Percentiles rank a stretch among this genome's conserved stretches.
These are phyloP conservation scores for Collybiopsis luxurians DNA, from an alignment of 768 basidiomycete species.

Conservation along the genomic window DNA sequence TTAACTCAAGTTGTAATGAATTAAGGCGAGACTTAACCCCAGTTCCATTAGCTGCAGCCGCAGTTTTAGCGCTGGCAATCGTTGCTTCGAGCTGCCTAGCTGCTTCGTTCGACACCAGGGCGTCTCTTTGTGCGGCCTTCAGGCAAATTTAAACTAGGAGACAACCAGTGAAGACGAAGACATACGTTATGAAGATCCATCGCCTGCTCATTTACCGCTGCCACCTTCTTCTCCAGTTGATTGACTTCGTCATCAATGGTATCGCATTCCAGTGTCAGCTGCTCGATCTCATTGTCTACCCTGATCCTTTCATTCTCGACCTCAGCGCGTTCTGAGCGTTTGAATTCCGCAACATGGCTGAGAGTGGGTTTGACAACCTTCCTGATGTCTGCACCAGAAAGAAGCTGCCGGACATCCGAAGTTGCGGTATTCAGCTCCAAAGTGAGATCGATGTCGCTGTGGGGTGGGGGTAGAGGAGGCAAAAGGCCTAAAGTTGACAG, in stretches of 20 bases:
- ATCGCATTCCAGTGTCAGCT: slow-evolving; percentile 73
- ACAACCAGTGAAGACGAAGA: slow-evolving; percentile 10
- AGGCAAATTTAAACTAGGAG: background rate
- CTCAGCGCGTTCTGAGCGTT: slow-evolving; percentile 63
- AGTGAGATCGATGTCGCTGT: slow-evolving; percentile 71
- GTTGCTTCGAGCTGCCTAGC: slow-evolving; percentile 68
- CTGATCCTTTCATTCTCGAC: slow-evolving; percentile 78
- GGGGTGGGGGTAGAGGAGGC: slow-evolving; percentile 68
- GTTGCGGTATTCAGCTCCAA: slow-evolving; percentile 80
- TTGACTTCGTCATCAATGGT: slow-evolving; percentile 76
- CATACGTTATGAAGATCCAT: slow-evolving; percentile 79
- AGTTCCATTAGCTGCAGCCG: slow-evolving; percentile 78
- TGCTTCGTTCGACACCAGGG: slow-evolving; percentile 61
- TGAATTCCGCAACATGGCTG: slow-evolving; percentile 65
- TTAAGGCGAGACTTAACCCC: slow-evolving; percentile 79
- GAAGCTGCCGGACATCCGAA: slow-evolving; percentile 65
- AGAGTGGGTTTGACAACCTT: slow-evolving; percentile 77
- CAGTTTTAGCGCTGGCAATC: slow-evolving; percentile 69
- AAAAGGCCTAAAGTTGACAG: slow-evolving; percentile 75
- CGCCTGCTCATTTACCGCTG: slow-evolving; percentile 67
- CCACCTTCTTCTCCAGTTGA: slow-evolving; percentile 73
- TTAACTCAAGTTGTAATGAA: slow-evolving; percentile 70
- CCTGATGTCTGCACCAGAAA: slow-evolving; percentile 68
- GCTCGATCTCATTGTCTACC: slow-evolving; percentile 82
- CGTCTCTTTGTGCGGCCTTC: slow-evolving; percentile 78